Base-by-base conservation (phyloP, 257 asterid species). In the Solanum infundibuliforme region DNA sequence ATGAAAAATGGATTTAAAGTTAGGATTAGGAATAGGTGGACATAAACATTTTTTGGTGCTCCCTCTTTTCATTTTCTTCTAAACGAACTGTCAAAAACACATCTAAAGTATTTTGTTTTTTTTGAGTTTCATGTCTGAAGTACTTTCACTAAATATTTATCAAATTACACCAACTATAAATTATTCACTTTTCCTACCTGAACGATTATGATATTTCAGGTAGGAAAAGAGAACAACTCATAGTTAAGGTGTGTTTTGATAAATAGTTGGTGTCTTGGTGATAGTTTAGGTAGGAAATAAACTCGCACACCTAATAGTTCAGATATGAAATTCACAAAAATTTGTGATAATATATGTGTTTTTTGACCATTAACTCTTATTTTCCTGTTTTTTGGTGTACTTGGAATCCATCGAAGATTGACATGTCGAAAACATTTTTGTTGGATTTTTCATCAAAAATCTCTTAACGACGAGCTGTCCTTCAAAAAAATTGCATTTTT, bases 11-110 rank as follows among this genome's bases (percentile, higher is more conserved):
- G 83, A 9, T 74, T 74, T 35, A 74, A 74, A 21, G 83, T 74
- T 35, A 74, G 83, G 88, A 88, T 94, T 81, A 16, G 90, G 13
- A 92, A 83, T 65, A 94, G 95, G 18, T 74, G 48, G 27, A 58
- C 27, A 58, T 21, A 58, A 8, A 21, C 27, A 58, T 58, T 58
- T 39, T 8, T 20, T 58, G 27, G 9, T 58, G 1, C 68, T 58
- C 27, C 68, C 68, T 58, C 6, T 58, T 58, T 58, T 21, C 27
- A 58, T 21, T 58, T 21, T 58, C 27, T 21, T 21, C 1, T 58
- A 2, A 58, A 8, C 1, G 0, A 3, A 58, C 27, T 0, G 27
- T 20, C 27, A 58, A 58, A 58, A 58, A 7, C 2, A 1, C 12
- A 21, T 1, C 0, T 58, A 21, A 8, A 58, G 1, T 58, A 58